Evolutionary conservation across 2,329 filamentous ascomycete genomes (phyloP), one percentile per base, ranked within the genome.

Genomic region (Colletotrichum kahawae): DNA sequence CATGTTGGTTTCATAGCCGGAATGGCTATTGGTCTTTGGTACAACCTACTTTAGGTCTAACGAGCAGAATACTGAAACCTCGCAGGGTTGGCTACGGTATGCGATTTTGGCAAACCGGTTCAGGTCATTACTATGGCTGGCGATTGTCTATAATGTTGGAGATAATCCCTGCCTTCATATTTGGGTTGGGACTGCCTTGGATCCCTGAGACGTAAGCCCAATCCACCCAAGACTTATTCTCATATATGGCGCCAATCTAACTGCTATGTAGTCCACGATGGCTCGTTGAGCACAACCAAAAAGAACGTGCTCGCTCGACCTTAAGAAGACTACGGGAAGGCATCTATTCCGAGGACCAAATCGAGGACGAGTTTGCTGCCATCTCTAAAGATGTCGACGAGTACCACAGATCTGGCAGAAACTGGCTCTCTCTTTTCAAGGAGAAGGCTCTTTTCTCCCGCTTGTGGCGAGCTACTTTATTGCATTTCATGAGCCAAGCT

Each of bases 401-500:
- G 24, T 85, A 85, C 74, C 82, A 80, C 29, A 79, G 78, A 12
- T 83, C 82, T 7, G 82, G 81, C 18, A 80, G 83, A 66, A 83
- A 77, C 43, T 88, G 85, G 86, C 83, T 83, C n/a, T 85, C 84
- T 9, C 84, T 92, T 1, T 89, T 92, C 79, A 85, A 83, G 5
- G 83, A 90, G 34, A 80, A 82, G 16, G 81, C 85, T 14, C 82
- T 92, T 1, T 88, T 88, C 78, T 84, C 86, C 16, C 85, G 90
- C 1, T 83, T 92, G 16, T 92, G 90, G 90, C 86, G 90, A 21
- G 89, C 89, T 2, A 85, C 88, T 0, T 81, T 91, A 2, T 83
- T 92, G 7, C 90, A 91, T 79, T 91, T 92, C 80, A 89, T 92
- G 88, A 88, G 89, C 0, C 89, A 91, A 77, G 89, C 91, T 88